Evolutionary conservation across 169 alveolate genomes (phyloP), one percentile per base, ranked within the genome.

Genomic region (Cyclospora cayetanensis): DNA sequence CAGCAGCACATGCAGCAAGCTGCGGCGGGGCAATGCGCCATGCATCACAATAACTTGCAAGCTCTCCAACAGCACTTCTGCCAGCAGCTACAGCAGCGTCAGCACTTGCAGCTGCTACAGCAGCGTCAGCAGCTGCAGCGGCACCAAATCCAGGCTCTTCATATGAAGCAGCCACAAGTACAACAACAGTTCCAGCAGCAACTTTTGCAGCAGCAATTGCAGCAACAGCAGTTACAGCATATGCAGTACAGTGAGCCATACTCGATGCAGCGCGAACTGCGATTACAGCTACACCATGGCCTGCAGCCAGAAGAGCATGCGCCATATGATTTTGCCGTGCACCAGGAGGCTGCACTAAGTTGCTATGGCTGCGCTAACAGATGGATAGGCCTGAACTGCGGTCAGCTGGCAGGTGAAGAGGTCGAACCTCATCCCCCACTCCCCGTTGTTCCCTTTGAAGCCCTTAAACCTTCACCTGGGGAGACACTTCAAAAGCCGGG

Each of bases 291-390:
- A 1, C 63, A 18, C 27, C 63, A 50, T 18, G 22, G 63, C 63
- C 12, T 50, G 63, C 2, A 50, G 27, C 63, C 63, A 18, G 22
- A 0, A 50, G 63, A 18, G 2, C 2, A n/a, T 50, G 27, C 63
- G 22, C 27, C 63, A 50, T 76, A 31, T 27, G 27, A 25, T 20
- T 39, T 27, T 1, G 42, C 66, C 20, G 42, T 76, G 65, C 42
- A 39, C 11, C 60, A 12, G 2, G 55, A 76, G 22, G 86, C 25
- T n/a, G 29, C 66, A 9, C 42, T 42, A 12, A 27, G 37, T 37
- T 76, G 86, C 86, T 76, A 31, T 41, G 27, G 86, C 86, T 41
- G 86, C 86, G 34, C 55, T 4, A 76, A 76, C 86, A 76, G 25
- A 27, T 76, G 86, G 86, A 50, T 25, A 42, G 86, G 86, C 66